Evolutionary conservation across 108 stramenopile species (phyloP), one percentile per base, ranked within the genome.

Genomic region (Skeletonema menzelii): DNA sequence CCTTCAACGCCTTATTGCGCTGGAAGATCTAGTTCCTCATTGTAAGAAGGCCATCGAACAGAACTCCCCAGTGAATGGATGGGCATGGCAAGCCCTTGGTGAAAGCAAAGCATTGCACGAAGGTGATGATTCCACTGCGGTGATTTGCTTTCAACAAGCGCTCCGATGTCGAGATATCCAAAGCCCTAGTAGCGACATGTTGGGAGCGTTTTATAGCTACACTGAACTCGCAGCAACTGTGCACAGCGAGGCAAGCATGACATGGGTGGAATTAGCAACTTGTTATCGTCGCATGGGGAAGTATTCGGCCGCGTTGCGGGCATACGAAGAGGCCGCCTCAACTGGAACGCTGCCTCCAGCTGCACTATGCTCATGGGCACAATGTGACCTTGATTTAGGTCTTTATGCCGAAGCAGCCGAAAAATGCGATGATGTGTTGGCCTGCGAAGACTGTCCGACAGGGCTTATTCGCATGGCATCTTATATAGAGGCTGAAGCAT

Each of bases 31-130:
- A 15, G 27, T 32, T 27, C 27, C 44, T 11, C 17, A 83, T 12
- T 78, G 85, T 28, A 82, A 87, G 47, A 60, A 59, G 40, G 88
- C 88, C 4, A 73, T 69, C 26, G 67, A 83, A 53, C 76, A 27
- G 34, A 79, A 71, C 30, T 86, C 88, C 19, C 74, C 85, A 22
- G 35, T 79, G 17, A 84, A 79, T 68, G 91, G 91, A 14, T 92
- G 91, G 91, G 91, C 91, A 58, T 92, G 91, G 91, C 65, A 67
- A 35, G 82, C 77, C 8, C 24, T 86, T 4, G 91, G 87, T 12
- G 59, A 70, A 27, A 32, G 69, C 15, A 79, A 85, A 68, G 63
- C 76, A 3, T 56, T 35, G 30, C 44, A 27, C 12, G 82, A 86
- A 20, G 84, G 83, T 8, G 80, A 88, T 44, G 71, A 85, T 58